Evolutionary conservation across 2,329 filamentous ascomycete species (phyloP).

Genomic region (Alternaria consortialis): DNA sequence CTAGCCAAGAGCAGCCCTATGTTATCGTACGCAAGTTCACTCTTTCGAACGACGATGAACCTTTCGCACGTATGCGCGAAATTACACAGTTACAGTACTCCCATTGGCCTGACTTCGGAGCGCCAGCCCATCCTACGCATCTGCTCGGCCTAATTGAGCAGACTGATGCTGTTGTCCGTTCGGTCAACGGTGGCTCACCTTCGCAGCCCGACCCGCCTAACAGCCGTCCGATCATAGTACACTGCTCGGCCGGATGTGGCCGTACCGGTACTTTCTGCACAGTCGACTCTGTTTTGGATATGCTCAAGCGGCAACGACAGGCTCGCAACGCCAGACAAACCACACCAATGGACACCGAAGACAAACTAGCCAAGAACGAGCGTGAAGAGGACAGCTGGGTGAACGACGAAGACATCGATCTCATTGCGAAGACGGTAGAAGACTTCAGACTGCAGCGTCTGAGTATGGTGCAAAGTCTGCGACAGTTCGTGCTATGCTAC

Average conservation of each 20-base stretch:
- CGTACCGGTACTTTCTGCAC: constrained; percentile 97
- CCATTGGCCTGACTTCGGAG: constrained; percentile 97
- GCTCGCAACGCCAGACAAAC: constrained; percentile 45
- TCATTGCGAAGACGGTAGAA: constrained; percentile 87
- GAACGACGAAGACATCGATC: constrained; percentile 73
- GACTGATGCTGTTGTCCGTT: constrained; percentile 74
- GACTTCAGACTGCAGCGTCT: constrained; percentile 88
- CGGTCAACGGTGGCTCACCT: constrained; percentile 58
- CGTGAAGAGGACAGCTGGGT: constrained; percentile 69
- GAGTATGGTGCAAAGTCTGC: constrained; percentile 95
- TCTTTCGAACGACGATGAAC: constrained; percentile 76
- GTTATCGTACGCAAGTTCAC: constrained; percentile 89
- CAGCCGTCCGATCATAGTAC: constrained; percentile 81
- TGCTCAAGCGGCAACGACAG: constrained; percentile 84
- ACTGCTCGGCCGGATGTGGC: constrained; percentile 95
- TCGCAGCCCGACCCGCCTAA: constrained; percentile 64
- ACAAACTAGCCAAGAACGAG: constrained; percentile 29
- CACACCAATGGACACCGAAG: constrained; percentile 55
- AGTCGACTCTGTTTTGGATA: constrained; percentile 93
- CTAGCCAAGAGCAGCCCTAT: constrained; percentile 69
- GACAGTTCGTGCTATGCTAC: constrained; percentile 96
- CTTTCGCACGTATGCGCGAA: constrained; percentile 87
- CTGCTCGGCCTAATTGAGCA: constrained; percentile 90
- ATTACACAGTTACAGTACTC: constrained; percentile 95
- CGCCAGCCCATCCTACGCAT: constrained; percentile 86